Conservation (phyloP, 805 yeast genomes). For the Nakazawaea ambrosiae region DNA sequence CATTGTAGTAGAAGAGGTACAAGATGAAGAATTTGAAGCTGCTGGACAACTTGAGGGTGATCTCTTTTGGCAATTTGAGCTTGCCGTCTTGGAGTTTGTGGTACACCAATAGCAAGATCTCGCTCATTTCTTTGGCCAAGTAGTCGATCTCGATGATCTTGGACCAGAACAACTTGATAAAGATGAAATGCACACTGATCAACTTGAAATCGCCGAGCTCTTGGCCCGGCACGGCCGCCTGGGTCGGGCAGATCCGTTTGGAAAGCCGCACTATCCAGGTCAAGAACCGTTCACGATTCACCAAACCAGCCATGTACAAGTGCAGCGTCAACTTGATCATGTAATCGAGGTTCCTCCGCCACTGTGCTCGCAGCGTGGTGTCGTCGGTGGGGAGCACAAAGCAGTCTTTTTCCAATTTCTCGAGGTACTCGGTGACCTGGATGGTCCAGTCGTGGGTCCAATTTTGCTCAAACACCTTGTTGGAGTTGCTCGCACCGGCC, state of each 20-base stretch:
- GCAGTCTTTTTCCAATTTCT: slow-evolving; percentile 40
- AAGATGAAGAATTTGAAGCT: slow-evolving; percentile 27
- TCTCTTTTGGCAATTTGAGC: slow-evolving; percentile 8
- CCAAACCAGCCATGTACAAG: slow-evolving; percentile 58
- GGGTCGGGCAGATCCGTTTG: slow-evolving; percentile 15
- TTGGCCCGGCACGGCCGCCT: neutral
- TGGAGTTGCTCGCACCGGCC: neutral
- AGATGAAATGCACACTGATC: slow-evolving; percentile 31
- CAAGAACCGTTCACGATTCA: slow-evolving; percentile 57
- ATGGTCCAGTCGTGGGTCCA: slow-evolving; percentile 91
- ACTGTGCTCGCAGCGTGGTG: slow-evolving; percentile 26
- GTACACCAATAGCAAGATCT: slow-evolving; percentile 45
- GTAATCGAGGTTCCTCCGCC: slow-evolving; percentile 52
- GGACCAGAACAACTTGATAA: slow-evolving; percentile 66
- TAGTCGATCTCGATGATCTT: slow-evolving; percentile 50
- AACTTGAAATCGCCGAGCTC: slow-evolving; percentile 17
- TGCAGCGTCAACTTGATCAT: slow-evolving; percentile 53
- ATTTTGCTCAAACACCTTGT: slow-evolving; percentile 15
- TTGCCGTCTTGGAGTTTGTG: slow-evolving; percentile 19
- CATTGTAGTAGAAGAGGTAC: slow-evolving; percentile 39
- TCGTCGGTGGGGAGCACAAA: slow-evolving; percentile 13
- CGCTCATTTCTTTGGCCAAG: slow-evolving; percentile 59
- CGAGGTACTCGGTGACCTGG: slow-evolving; percentile 59
- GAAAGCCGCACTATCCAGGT: slow-evolving; percentile 57
- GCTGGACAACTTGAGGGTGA: slow-evolving; percentile 4